phyloP scores from a whole-genome alignment of 805 yeast species.

The Sugiyamaella chiloensis region DNA sequence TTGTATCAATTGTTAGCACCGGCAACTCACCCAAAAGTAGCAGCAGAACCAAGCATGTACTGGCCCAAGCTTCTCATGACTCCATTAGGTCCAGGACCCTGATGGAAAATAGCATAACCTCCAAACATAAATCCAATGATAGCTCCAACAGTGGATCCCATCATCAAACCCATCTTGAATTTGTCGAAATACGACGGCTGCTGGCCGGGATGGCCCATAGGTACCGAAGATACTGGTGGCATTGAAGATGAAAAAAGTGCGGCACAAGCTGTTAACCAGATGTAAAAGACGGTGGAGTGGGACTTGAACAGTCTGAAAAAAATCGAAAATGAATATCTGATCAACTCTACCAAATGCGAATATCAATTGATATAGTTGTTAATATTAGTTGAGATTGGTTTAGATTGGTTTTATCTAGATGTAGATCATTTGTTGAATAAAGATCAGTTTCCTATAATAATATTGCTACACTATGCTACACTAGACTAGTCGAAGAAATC shows the following conservation, averaged over 20 bases:
- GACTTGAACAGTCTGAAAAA: no score
- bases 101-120: conserved; percentile 82
- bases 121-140: conserved; percentile 95
- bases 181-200: conserved; percentile 86
- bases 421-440: no score
- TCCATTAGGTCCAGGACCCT: conserved; percentile 99
- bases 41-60: conserved; percentile 94
- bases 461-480: no score
- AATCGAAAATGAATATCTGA: no score
- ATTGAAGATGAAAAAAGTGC: conserved; percentile 17
- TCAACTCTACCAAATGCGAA: no score
- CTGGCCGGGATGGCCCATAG: conserved; percentile 26
- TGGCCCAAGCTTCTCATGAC: conserved; percentile 95
- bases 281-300: no score
- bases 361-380: no score
- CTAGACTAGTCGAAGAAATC: conserved; percentile 44
- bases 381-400: no score
- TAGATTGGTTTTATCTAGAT: no score
- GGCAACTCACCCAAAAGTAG: conserved; percentile 80
- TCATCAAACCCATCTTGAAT: conserved; percentile 96
- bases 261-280: not conserved
- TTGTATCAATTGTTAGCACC: no score
- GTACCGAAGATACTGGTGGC: conserved; percentile 33
- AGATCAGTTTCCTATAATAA: no score
- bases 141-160: conserved; percentile 92